Evolutionary conservation across 2,329 filamentous ascomycete species (phyloP).

Genomic region (Juglanconis oblonga): DNA sequence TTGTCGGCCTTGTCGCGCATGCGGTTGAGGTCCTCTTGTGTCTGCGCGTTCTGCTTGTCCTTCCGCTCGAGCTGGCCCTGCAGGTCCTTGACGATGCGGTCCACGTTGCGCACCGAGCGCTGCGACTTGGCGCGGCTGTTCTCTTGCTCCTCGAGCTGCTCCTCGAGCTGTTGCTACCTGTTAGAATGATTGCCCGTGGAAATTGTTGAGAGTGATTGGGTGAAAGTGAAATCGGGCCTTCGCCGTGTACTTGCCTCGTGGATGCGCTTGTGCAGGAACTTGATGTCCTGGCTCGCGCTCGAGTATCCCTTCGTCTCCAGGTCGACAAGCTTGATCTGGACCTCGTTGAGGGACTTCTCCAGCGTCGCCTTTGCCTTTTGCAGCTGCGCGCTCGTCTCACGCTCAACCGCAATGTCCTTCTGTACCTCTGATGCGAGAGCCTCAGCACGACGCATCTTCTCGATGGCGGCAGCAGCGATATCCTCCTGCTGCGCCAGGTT

Average conservation of each 20-base stretch:
- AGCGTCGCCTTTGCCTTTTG: slow-evolving; percentile 87
- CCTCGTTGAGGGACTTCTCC: slow-evolving; percentile 87
- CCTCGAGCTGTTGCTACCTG: slow-evolving; percentile 65
- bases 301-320: slow-evolving; percentile 97
- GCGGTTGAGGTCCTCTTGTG: slow-evolving; percentile 79
- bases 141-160: slow-evolving; percentile 80
- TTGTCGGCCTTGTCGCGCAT: slow-evolving; percentile 89
- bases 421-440: slow-evolving; percentile 84
- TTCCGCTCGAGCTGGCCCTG: slow-evolving; percentile 89
- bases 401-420: slow-evolving; percentile 83
- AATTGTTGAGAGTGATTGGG: slow-evolving; percentile 1
- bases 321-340: slow-evolving; percentile 86
- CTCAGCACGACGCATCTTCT: slow-evolving; percentile 95
- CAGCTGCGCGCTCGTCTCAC: slow-evolving; percentile 75
- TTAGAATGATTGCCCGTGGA: slow-evolving; percentile 25
- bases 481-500: slow-evolving; percentile 90
- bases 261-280: slow-evolving; percentile 89
- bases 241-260: slow-evolving; percentile 70
- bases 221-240: slow-evolving; percentile 1
- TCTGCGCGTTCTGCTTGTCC: slow-evolving; percentile 78
- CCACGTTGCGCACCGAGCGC: slow-evolving; percentile 85
- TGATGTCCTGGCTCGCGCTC: slow-evolving; percentile 88
- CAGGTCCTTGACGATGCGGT: slow-evolving; percentile 90
- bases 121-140: slow-evolving; percentile 75
- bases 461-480: slow-evolving; percentile 83